Evolutionary conservation across 75 land plant genomes (phyloP).

Genomic region (Cunninghamia lanceolata): DNA sequence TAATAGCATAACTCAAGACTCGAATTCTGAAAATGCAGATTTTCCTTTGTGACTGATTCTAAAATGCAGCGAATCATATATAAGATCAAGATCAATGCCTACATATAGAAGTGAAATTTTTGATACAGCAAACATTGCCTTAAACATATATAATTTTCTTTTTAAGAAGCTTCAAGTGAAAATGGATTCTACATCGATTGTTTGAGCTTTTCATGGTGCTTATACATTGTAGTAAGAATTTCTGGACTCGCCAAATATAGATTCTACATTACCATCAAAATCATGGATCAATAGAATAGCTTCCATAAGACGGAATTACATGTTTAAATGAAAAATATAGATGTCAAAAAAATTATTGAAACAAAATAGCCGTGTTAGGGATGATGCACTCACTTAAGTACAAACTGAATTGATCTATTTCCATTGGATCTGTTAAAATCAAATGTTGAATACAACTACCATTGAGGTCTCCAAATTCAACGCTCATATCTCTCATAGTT

Average conservation of each 20-base stretch:
- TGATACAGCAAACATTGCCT: background rate
- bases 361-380: background rate
- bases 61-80: background rate
- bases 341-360: background rate
- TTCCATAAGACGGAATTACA: background rate
- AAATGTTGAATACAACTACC: background rate
- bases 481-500: background rate
- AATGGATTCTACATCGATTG: background rate
- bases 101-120: background rate
- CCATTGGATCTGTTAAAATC: background rate
- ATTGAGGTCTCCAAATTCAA: background rate
- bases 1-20: background rate
- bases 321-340: background rate
- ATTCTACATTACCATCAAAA: background rate
- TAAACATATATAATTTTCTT: background rate
- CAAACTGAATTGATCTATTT: background rate
- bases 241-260: background rate
- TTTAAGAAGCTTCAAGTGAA: background rate
- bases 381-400: background rate
- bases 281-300: background rate
- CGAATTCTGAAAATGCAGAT: background rate
- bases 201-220: too few relatives aligned
- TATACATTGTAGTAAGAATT: background rate
- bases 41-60: background rate
- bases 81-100: background rate